Conservation (phyloP, 2,329 filamentous ascomycete species). For the Tolypocladium tundrense region DNA sequence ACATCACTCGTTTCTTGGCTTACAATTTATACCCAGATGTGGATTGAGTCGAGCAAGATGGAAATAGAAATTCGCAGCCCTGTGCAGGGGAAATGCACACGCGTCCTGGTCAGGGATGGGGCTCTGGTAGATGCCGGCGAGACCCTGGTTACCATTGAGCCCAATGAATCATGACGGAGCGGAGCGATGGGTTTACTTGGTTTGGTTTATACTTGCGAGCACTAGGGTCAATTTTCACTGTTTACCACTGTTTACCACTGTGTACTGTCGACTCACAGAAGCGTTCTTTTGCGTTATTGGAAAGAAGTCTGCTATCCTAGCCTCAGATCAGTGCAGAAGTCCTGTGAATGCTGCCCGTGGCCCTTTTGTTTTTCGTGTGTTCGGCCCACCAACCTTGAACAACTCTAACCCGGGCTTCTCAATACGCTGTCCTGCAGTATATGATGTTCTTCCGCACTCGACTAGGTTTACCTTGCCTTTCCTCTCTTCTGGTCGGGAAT, state of each 20-base stretch:
- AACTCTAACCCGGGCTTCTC: not conserved
- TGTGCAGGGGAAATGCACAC: conserved; percentile 12
- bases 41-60: conserved; percentile 27
- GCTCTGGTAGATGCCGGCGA: conserved; percentile 16
- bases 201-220: not conserved
- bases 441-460: no score
- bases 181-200: not conserved
- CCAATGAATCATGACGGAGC: not conserved
- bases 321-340: no score
- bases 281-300: not conserved
- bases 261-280: not conserved
- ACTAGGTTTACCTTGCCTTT: not conserved
- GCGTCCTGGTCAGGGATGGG: conserved; percentile 15
- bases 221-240: not conserved
- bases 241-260: not conserved
- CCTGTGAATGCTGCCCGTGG: not conserved
- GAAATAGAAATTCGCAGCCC: conserved; percentile 23
- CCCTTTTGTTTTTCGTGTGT: not conserved
- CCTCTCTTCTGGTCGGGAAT: no score
- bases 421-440: not conserved
- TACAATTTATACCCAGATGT: conserved; percentile 9
- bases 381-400: not conserved
- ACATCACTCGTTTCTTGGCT: conserved; percentile 1
- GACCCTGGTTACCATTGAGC: not conserved
- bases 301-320: not conserved